Evolutionary conservation across 2,329 filamentous ascomycete genomes (phyloP), one percentile per base, ranked within the genome.

Genomic region (Alternaria ethzedia): DNA sequence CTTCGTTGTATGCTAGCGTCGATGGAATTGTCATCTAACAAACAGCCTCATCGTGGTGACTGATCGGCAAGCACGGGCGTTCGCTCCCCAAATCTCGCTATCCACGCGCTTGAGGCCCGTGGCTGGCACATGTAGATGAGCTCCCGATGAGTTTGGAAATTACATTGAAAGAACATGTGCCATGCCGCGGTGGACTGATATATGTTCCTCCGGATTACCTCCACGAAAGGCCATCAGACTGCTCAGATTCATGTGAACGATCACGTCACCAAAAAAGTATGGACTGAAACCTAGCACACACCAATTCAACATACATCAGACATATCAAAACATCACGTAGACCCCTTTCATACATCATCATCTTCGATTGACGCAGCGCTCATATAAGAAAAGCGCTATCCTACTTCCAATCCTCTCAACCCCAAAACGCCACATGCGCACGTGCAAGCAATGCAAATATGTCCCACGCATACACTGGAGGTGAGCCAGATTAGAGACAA

Each of bases 391-490:
- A 61, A 44, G 61, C 57, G 61, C 58, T 61, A 61, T 51, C 58
- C 58, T 58, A 58, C 58, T 52, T 44, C 30, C 26, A 26, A 36
- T 10, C 21, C 54, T 46, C 58, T 49, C 49, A 61, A 61, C 41
- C 49, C 47, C 41, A 12, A 61, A 61, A 64, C 61, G 57, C 61
- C 61, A 49, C 50, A 54, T 54, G 61, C 57, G 57, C 59, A 60
- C 32, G 41, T 52, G 50, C 63, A 59, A 52, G 55, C 59, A 61
- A 58, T 59, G 56, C 63, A 52, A 41, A 65, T 61, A 58, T 63
- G 44, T 57, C 28, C 52, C 52, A 46, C 55, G 54, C 54, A 57
- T 54, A 56, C 59, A 47, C 23, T 52, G 20, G 47, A 62, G 49
- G 44, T 44, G 54, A 63, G 41, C 55, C 59, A 63, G 51, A 52